Evolutionary conservation across 192 early-diverging fungal species (phyloP), one percentile per base, ranked within the genome.

Genomic region (Backusella luteola): DNA sequence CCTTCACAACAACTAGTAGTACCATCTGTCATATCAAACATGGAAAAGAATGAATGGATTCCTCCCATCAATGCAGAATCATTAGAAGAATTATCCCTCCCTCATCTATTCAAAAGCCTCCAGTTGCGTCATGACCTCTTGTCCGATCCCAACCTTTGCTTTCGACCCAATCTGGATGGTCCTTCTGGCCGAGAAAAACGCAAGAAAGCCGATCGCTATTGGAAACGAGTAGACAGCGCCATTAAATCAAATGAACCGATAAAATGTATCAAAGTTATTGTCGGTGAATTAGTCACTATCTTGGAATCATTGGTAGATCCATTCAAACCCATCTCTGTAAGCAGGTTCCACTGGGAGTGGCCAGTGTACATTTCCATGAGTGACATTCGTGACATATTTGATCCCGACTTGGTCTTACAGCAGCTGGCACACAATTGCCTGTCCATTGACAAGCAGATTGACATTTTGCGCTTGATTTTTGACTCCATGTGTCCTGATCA

Each of bases 101-200:
- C 90, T 56, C 92, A 94, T 85, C 93, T 97, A 39, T 85, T 96
- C 77, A 88, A 91, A 66, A 96, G 94, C 77, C 84, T 91, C 44
- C 94, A 95, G 59, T 87, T 97, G 17, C 89, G 96, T 14, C 96
- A 97, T 75, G 96, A 97, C 76, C 87, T 97, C 67, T 85, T 93
- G 34, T 94, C 96, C 79, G 95, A 97, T 80, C 91, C 94, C 2
- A 91, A 96, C 77, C 87, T 97, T 26, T 90, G 94, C 78, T 97
- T 97, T 87, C 89, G 94, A 26, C 95, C 94, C 41, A 95, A 94
- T 81, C 85, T 89, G 34, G 90, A 91, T 69, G 92, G 93, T 26
- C 56, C 26, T 11, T 63, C 56, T 29, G 56, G 56, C 56, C 56
- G 56, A 63, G 89, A 81, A 41, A 94, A 94, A 77, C 80, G 85